Evolutionary conservation across 257 asterid species (phyloP).

Genomic region (Nicotiana sylvestris): DNA sequence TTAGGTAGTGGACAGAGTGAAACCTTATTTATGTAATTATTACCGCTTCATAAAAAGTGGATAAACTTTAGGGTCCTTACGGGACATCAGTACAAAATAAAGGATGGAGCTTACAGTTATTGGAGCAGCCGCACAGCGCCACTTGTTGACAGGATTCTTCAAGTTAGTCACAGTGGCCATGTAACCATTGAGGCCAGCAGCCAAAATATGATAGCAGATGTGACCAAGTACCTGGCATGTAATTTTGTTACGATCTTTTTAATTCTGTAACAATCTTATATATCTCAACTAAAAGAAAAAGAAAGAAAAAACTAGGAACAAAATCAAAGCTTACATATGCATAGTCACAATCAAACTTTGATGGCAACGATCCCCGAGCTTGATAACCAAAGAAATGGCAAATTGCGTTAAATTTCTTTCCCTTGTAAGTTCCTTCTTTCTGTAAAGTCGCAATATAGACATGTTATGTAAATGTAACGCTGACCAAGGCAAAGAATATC

Average conservation of each 20-base stretch:
- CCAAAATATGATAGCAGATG: constrained; percentile 75
- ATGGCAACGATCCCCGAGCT: constrained; percentile 98
- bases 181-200: constrained; percentile 91
- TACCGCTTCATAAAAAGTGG: not conserved
- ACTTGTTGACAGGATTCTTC: constrained; percentile 88
- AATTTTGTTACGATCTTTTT: not conserved
- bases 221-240: constrained; percentile 82
- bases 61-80: not conserved
- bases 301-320: not conserved
- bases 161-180: constrained; percentile 84
- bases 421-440: constrained; percentile 91
- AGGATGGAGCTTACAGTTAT: constrained; percentile 53
- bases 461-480: not conserved
- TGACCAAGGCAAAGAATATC: not conserved
- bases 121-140: constrained; percentile 99
- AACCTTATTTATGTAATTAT: not conserved
- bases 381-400: constrained; percentile 99
- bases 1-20: not conserved
- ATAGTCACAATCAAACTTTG: constrained; percentile 94
- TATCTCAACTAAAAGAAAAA: not conserved
- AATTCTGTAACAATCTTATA: not conserved
- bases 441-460: constrained; percentile 24
- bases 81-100: not conserved
- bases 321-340: constrained; percentile 60
- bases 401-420: constrained; percentile 91